Evolutionary conservation across 2,329 filamentous ascomycete genomes (phyloP), one percentile per base, ranked within the genome.

Genomic region (Ophiocordyceps camponoti-saundersi): DNA sequence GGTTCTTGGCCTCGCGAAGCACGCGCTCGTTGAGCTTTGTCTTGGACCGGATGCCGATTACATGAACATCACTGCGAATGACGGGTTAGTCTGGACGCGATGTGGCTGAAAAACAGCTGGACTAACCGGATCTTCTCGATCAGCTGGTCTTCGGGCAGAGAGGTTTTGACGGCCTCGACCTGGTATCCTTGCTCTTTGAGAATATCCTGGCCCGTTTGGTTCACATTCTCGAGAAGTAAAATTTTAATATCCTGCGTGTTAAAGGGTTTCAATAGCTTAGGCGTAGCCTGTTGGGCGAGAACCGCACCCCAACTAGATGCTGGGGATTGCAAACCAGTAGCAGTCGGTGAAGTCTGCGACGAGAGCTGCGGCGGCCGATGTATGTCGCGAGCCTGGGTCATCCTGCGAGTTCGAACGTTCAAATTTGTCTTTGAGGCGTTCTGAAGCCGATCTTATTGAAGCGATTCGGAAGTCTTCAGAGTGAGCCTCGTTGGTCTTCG

Each of bases 41-140:
- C 72, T 98, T 98, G 49, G 90, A 96, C 53, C 92, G 85, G 57
- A 98, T 96, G 53, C 92, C 92, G 61, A 98, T 92, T 58, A 96
- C 92, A 61, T 98, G 92, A 26, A 95, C 85, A 61, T 95, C 85
- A 51, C 87, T 94, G 48, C 48, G 39, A 20, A 42, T 42, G 11
- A 5, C 18, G 20, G 16, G 23, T 42, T 6, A 34, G 39, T 40
- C 32, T 22, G 30, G 46, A 42, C n/a, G 21, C 21, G 6, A n/a
- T n/a, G n/a, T n/a, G n/a, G n/a, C n/a, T n/a, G 2, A 1, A 7
- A 7, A 8, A 18, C 10, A 18, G 11, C n/a, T 21, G 21, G 7
- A 63, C 77, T 60, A 60, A 90, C 85, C 80, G 77, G 60, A 98
- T 98, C 75, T 95, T 98, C 69, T 94, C 82, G 61, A 98, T 94